Evolutionary conservation across 78 protist genomes (phyloP), one percentile per base, ranked within the genome.

Genomic region (Guillardia theta): DNA sequence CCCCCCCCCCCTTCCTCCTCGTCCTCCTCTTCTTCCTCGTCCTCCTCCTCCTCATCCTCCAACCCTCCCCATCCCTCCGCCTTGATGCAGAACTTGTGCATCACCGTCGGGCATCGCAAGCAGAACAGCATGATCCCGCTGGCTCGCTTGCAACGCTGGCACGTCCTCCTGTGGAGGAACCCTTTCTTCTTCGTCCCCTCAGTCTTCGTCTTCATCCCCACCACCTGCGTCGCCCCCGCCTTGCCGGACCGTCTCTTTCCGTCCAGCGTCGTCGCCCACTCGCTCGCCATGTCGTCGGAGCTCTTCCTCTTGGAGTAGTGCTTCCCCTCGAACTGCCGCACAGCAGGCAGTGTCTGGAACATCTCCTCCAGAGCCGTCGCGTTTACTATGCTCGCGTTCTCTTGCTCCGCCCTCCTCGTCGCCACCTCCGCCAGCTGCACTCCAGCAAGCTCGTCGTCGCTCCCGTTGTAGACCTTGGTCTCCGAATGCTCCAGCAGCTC

Each of bases 261-360:
- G 2, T 58, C 70, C 21, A 27, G 27, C 27, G 70, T 27, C 2
- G 27, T 24, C 70, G 70, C 70, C 83, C 83, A 70, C 41, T 24
- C 33, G 5, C 36, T 43, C 45, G 83, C 83, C 21, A 70, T 12
- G 45, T 70, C 45, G 46, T 70, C 36, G n/a, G 45, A 36, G 41
- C 36, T 43, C 83, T 70, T 70, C 45, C 22, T 24, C 21, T 24
- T 33, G 46, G 33, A 33, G 6, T 70, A 70, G 45, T 70, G 36
- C 83, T 70, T 70, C n/a, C 83, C 83, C 83, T 70, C 83, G 22
- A 70, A 70, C 45, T 33, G 83, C 33, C 83, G 83, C 27, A 70
- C 36, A 22, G 8, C 22, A 15, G 83, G 83, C 41, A 70, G 83
- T 22, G 36, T 33, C 36, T 24, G n/a, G 83, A 70, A 70, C 5